Evolutionary conservation across 1,284 basidiomycete genomes (phyloP), one percentile per base, ranked within the genome.

Genomic region (Pisolithus thermaeus): DNA sequence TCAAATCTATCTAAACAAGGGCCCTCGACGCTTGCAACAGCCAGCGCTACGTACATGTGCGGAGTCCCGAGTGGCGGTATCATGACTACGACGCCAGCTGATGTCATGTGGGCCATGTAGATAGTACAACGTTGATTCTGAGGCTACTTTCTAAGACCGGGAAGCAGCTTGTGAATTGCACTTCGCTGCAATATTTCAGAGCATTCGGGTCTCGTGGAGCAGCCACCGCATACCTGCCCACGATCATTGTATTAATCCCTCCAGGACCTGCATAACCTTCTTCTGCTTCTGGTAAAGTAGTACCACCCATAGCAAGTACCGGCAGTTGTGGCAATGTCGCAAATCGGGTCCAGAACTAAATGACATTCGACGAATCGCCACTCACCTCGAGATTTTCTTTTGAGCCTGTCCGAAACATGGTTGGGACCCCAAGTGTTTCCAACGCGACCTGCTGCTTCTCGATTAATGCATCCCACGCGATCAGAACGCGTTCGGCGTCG

Each of bases 401-500:
- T 41, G 73, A 72, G 35, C 63, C 65, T 1, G 83, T 82, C 14
- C 71, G 64, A 63, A 79, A 87, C 83, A 91, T 90, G 2, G 79
- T 74, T 14, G 88, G 88, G 12, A 90, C 78, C 38, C 75, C 72
- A 36, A 84, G 69, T 28, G 73, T 63, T 59, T 81, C 79, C 39
- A 91, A 70, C 25, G 76, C 67, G 1, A 69, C 61, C 68, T 91
- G 88, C 64, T 91, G 88, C 58, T 79, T 80, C 46, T 77, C 67
- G 32, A 83, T 65, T n/a, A 91, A 73, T 22, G 76, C 78, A 59
- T 87, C 87, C 87, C 88, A 90, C 9, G 85, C 84, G 7, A 79
- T 72, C 7, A 89, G 63, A 9, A 75, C 82, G 41, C 83, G 75
- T 50, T 87, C 80, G 14, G 59, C 59, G 59, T 90, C 86, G 60